Evolutionary conservation across 208 protist species (phyloP).

Genomic region (Wallacemonas sp.): DNA sequence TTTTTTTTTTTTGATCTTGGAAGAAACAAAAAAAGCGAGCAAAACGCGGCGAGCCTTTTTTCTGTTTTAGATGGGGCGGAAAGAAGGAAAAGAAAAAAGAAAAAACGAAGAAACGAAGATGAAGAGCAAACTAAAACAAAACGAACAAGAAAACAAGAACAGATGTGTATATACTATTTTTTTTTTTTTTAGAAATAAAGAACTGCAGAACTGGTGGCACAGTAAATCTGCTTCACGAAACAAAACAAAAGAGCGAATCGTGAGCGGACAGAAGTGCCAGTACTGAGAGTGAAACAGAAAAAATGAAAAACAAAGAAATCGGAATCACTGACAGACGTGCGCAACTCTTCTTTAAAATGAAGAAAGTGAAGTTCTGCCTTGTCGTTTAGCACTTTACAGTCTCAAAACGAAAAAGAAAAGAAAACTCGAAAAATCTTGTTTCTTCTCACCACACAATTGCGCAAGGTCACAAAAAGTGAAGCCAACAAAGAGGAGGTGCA

Average conservation of each 20-base stretch:
- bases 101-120: neutral
- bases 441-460: too few relatives aligned
- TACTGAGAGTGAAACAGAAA: constrained; percentile 5
- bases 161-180: neutral
- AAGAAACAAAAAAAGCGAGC: constrained; percentile 16
- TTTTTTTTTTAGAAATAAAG: constrained; percentile 12
- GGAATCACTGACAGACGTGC: neutral
- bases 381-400: too few relatives aligned
- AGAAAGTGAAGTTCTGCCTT: too few relatives aligned
- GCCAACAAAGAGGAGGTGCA: too few relatives aligned
- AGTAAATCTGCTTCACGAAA: too few relatives aligned
- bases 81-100: constrained; percentile 11
- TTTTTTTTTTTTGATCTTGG: neutral
- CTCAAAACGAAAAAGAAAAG: too few relatives aligned
- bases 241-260: neutral
- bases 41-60: constrained; percentile 13
- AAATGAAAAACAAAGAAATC: neutral
- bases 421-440: too few relatives aligned
- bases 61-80: neutral
- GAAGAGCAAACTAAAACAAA: neutral
- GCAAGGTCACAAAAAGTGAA: too few relatives aligned
- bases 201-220: neutral
- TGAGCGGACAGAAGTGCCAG: neutral
- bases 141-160: neutral
- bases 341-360: neutral